Percentiles rank a stretch among this genome's conserved stretches.
These are phyloP conservation scores for Scytalidium sp. DNA, from an alignment of 2,329 filamentous ascomycete genomes.

Conservation along the genomic window DNA sequence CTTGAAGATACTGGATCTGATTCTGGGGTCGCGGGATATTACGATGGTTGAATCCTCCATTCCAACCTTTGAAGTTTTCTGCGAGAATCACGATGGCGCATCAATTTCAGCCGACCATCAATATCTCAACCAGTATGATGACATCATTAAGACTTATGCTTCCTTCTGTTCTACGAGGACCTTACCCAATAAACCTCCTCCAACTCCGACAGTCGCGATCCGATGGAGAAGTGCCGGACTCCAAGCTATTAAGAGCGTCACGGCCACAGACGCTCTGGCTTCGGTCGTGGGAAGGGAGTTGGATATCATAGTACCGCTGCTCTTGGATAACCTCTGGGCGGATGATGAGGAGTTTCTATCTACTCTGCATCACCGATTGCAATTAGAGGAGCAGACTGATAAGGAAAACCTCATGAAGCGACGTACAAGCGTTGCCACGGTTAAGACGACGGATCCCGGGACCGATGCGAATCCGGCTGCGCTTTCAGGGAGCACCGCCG, in stretches of 20 bases:
- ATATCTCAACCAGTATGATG: conserved; percentile 79
- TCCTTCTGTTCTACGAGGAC: conserved; percentile 68
- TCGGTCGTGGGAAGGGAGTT: conserved; percentile 75
- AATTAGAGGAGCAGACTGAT: conserved; percentile 66
- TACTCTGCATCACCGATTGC: conserved; percentile 62
- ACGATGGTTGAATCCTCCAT: conserved; percentile 90
- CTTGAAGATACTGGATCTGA: conserved; percentile 77
- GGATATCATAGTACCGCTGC: conserved; percentile 74
- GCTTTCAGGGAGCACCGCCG: conserved; percentile 76
- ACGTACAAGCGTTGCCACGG: conserved; percentile 76
- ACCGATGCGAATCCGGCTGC: conserved; percentile 66
- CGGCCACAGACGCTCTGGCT: conserved; percentile 74
- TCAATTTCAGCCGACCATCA: conserved; percentile 81
- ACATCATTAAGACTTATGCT: conserved; percentile 77
- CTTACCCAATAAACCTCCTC: conserved; percentile 46
- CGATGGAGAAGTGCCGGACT: conserved; percentile 74
- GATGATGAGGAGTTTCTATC: conserved; percentile 68
- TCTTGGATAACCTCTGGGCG: conserved; percentile 83
- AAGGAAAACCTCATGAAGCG: conserved; percentile 61
- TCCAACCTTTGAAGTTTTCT: conserved; percentile 83
- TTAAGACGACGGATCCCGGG: conserved; percentile 64
- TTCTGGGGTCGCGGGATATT: conserved; percentile 83
- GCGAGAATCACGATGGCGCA: conserved; percentile 81
- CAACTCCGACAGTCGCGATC: conserved; percentile 71
- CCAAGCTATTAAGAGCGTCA: conserved; percentile 76